These are phyloP conservation scores for Eimeria maxima DNA, from an alignment of 169 alveolate genomes.

Conservation along the genomic window DNA sequence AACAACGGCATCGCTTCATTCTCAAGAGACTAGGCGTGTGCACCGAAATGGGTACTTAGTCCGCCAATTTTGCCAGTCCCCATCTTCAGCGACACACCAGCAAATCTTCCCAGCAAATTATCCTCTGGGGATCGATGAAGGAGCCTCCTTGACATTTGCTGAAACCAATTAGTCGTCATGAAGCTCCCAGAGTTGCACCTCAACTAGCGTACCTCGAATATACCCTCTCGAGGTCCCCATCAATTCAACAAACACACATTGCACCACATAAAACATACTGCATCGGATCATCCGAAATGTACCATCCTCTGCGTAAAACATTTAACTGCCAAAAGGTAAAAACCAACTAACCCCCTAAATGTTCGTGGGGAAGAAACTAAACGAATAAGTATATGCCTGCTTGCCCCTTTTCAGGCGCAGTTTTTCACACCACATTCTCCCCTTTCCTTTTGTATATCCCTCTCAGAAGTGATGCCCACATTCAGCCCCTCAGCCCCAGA, in stretches of 20 bases:
- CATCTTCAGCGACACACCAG: not conserved
- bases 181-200: not conserved
- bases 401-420: not conserved
- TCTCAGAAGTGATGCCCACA: not conserved
- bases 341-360: not conserved
- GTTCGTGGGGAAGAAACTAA: not conserved
- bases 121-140: not conserved
- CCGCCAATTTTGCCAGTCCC: not conserved
- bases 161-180: not conserved
- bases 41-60: not conserved
- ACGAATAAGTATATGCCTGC: not conserved
- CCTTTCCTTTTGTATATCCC: not conserved
- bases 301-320: not conserved
- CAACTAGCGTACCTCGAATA: not conserved
- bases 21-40: not conserved
- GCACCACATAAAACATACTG: not conserved
- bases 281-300: not conserved
- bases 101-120: not conserved
- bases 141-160: not conserved
- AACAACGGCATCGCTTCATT: not conserved
- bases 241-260: not conserved
- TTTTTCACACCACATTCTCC: not conserved
- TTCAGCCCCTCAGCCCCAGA: constrained; percentile 65
- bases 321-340: not conserved
- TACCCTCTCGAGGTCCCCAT: not conserved